Evolutionary conservation across 345 rosid species (phyloP), one percentile per base, ranked within the genome.

Genomic region (Syzygium aromaticum): DNA sequence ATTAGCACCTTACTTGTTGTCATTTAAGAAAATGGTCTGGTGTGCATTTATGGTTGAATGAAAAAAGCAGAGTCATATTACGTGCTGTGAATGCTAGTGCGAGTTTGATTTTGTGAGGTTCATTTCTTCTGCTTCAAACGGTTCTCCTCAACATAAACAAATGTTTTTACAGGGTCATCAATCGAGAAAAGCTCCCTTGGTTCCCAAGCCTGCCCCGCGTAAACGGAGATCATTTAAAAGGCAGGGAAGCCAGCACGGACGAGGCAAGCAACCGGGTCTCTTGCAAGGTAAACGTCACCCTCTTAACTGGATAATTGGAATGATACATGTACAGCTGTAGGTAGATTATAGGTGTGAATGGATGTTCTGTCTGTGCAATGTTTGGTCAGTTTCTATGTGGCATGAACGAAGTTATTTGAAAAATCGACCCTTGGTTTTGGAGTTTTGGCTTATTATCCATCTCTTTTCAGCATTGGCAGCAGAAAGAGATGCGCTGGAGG

Each of bases 171-270:
- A 96, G 99, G 92, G 89, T 85, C 91, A 92, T 83, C 95, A 92
- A 87, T 92, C 86, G 51, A 95, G 94, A 91, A 96, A 94, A 90
- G 89, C 95, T 89, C 88, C 95, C 8, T 57, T 92, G 11, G 87
- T 93, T 90, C 92, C 93, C 33, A 96, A 93, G 90, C 92, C 97
- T 84, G 90, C 87, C 86, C 86, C 94, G 59, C 98, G 98, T 9
- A 96, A 96, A 91, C 93, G 91, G 91, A 94, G 98, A 89, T 93
- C 98, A 21, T 92, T 94, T 89, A 98, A 94, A 88, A 93, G 98
- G 85, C 98, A 94, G 86, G 90, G 90, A 57, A 93, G 95, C 88
- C 94, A 91, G 85, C 89, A 84, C 86, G 98, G 98, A 88, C 95
- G 98, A 89, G 94, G 94, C 93, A 98, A 94, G 90, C 95, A 92